phyloP scores from a whole-genome alignment of 169 alveolate genomes.

The Plasmodium adleri region DNA sequence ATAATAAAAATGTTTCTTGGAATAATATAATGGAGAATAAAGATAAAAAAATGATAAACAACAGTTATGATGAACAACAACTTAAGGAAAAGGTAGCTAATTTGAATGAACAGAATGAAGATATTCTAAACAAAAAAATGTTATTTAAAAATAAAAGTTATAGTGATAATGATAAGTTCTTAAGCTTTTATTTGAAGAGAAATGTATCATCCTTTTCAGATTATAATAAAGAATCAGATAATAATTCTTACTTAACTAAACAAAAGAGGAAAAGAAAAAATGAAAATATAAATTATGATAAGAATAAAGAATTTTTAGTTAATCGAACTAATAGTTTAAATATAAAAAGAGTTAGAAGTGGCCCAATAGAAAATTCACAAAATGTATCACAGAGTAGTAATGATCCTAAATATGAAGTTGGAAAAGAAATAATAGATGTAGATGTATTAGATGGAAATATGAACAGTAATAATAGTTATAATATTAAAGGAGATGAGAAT shows the following conservation, averaged over 20 bases:
- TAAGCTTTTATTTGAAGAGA: constrained; percentile 22
- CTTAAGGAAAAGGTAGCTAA: background rate
- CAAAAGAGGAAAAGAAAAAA: constrained; percentile 1
- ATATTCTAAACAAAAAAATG: background rate
- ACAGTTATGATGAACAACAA: constrained; percentile 2
- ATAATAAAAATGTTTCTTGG: background rate
- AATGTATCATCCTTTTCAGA: constrained; percentile 38
- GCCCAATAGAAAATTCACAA: background rate
- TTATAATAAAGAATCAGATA: constrained; percentile 9
- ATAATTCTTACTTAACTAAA: background rate
- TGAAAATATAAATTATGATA: constrained; percentile 1
- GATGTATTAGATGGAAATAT: background rate
- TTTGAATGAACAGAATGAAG: too few species aligned
- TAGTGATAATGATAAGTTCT: constrained; percentile 34
- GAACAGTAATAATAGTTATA: background rate
- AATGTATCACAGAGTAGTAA: background rate
- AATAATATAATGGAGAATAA: background rate
- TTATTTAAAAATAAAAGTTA: constrained; percentile 45
- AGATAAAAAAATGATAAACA: background rate
- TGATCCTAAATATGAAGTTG: background rate
- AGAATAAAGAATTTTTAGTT: constrained; percentile 34
- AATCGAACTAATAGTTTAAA: constrained; percentile 55
- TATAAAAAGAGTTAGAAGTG: constrained; percentile 10
- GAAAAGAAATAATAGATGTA: background rate
- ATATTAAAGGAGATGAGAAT: background rate